A percentile compares a stretch with the other conserved stretches of the same genome.
Conservation (phyloP, 441 rosid species). For the Gossypium lobatum region DNA sequence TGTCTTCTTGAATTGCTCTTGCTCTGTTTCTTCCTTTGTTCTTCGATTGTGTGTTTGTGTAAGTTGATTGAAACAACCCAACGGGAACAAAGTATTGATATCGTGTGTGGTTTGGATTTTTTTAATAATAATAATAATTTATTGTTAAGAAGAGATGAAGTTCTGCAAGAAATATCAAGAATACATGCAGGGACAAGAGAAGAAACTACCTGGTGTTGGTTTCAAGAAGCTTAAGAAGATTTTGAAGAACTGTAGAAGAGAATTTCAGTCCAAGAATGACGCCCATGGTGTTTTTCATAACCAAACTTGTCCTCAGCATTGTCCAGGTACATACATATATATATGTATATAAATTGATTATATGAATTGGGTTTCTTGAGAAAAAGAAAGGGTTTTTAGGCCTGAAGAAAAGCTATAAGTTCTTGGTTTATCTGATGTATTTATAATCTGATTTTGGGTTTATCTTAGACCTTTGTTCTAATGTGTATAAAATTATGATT, state of each 20-base stretch:
- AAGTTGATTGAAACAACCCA: background rate
- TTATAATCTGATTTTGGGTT: background rate
- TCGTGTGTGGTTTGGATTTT: background rate
- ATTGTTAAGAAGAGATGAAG: conserved; percentile 51
- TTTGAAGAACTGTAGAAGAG: conserved; percentile 55
- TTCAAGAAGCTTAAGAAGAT: conserved; percentile 73
- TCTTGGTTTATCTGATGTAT: background rate
- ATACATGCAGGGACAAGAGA: conserved; percentile 63
- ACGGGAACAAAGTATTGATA: background rate
- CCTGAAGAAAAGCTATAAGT: background rate
- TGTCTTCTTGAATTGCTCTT: background rate
- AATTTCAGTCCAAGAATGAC: conserved; percentile 25
- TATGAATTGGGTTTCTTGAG: no score
- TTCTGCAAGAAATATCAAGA: conserved; percentile 84
- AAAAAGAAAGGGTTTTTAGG: no score
- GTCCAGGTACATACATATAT: conserved; percentile 30
- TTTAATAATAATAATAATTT: conserved; percentile 14
- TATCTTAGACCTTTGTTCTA: background rate
- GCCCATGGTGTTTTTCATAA: conserved; percentile 13
- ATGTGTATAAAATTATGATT: background rate
- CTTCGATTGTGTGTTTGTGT: background rate
- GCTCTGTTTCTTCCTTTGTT: background rate
- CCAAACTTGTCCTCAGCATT: conserved; percentile 52
- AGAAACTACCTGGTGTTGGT: conserved; percentile 65
- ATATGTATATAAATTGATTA: no score